A percentile compares a stretch with the other conserved stretches of the same genome.
Evolutionary conservation across 805 yeast genomes (phyloP).

Genomic region (Sugiyamaella boreocaroliniensis): DNA sequence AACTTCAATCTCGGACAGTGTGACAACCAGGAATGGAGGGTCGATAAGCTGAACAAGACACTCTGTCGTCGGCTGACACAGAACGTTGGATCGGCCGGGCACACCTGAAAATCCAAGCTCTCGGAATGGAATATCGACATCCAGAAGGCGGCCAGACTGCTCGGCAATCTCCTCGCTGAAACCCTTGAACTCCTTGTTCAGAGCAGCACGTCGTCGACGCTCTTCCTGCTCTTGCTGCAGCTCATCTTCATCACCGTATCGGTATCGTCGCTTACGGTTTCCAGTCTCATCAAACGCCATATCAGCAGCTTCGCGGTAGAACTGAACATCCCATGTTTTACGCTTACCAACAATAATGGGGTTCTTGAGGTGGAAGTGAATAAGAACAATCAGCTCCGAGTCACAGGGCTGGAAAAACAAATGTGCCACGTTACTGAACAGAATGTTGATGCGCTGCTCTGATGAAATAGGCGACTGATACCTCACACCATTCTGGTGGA

Average conservation of each 20-base stretch:
- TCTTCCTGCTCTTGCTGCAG: conserved; percentile 98
- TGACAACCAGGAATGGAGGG: conserved; percentile 89
- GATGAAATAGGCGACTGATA: conserved; percentile 80
- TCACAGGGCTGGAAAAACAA: conserved; percentile 93
- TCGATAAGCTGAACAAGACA: conserved; percentile 91
- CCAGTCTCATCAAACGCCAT: conserved; percentile 97
- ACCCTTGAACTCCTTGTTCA: conserved; percentile 84
- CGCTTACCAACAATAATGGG: conserved; percentile 95
- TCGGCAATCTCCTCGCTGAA: conserved; percentile 90
- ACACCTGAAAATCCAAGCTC: conserved; percentile 97
- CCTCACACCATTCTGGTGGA: conserved; percentile 93
- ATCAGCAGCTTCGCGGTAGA: conserved; percentile 94
- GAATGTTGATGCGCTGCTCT: conserved; percentile 81
- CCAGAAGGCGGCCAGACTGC: conserved; percentile 73
- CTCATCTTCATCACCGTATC: conserved; percentile 98
- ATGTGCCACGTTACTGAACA: conserved; percentile 87
- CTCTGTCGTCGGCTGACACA: conserved; percentile 95
- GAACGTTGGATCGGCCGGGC: conserved; percentile 88
- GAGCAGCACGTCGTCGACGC: conserved; percentile 79
- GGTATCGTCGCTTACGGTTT: conserved; percentile 72
- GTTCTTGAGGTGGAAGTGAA: conserved; percentile 85
- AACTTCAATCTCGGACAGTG: conserved; percentile 85
- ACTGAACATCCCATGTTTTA: conserved; percentile 91
- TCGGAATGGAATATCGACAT: conserved; percentile 89
- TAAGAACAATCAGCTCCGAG: conserved; percentile 85